Evolutionary conservation across 208 protist genomes (phyloP).

Genomic region (Leishmania turanica): DNA sequence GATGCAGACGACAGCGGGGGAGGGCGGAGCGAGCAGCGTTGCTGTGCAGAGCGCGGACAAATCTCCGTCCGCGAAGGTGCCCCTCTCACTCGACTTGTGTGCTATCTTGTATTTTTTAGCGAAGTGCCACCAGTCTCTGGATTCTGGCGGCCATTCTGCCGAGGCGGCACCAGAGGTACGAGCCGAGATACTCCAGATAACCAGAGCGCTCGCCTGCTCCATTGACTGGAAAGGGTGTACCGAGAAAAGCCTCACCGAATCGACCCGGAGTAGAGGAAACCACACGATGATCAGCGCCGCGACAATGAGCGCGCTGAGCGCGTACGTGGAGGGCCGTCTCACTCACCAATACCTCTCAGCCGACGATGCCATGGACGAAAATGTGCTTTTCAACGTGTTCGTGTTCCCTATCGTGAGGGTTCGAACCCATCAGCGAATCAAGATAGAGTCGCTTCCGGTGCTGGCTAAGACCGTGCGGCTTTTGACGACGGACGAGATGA

Average conservation of each 20-base stretch:
- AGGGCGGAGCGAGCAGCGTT: not conserved
- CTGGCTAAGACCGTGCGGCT: not conserved
- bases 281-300: not conserved
- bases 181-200: not conserved
- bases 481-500: not conserved
- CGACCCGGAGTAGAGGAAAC: slow-evolving; percentile 5
- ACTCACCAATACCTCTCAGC: not conserved
- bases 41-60: not conserved
- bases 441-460: not conserved
- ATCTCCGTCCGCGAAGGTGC: not conserved
- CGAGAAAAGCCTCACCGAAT: not conserved
- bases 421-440: not conserved
- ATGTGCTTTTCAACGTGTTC: slow-evolving; percentile 22
- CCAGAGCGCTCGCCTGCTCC: not conserved
- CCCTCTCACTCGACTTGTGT: slow-evolving; percentile 11
- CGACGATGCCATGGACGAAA: slow-evolving; percentile 9
- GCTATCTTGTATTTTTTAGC: slow-evolving; percentile 14
- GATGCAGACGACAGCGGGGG: not conserved
- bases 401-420: slow-evolving; percentile 1
- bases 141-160: too few species aligned
- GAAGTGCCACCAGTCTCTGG: not conserved
- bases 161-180: not conserved
- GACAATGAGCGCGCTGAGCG: not conserved
- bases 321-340: slow-evolving; percentile 4
- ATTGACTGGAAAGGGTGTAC: slow-evolving; percentile 23